Evolutionary conservation across 805 yeast genomes (phyloP), one percentile per base, ranked within the genome.

Genomic region (Saccharomyces jurei): DNA sequence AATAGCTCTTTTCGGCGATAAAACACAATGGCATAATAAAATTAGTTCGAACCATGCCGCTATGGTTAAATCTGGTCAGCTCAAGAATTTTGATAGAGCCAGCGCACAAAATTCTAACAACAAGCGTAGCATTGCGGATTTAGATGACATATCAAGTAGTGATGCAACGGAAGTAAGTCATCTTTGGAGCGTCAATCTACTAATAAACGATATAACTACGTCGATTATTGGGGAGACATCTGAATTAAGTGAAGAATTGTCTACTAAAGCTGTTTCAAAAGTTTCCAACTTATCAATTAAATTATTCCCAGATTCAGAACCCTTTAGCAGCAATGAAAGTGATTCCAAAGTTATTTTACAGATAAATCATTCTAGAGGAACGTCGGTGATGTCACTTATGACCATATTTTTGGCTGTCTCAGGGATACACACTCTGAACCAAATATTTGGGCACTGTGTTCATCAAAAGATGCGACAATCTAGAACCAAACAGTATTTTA

Each of bases 401-500:
- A 70, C 76, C 3, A 76, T 76, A 50, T 81, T 80, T 61, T 66
- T 79, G 22, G 61, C 76, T 0, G 62, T 78, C 3, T 78, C 84
- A 0, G 69, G 78, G 1, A 53, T 75, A 8, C 78, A 75, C 58
- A 67, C 81, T 3, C 57, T 81, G 22, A 72, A 74, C 51, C 77
- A 77, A 59, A 75, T 68, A 3, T 69, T 68, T 53, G 62, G 66
- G 9, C 78, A 9, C 41, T 73, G 51, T 58, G 64, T 54, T 58
- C 67, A 54, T 56, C 58, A 54, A 47, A 58, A 50, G 41, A 58
- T 52, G 50, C 63, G 53, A 26, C 64, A 65, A 31, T 66, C 70
- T 1, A 59, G 60, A 58, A 68, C 70, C 4, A 68, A 61, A 44
- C 58, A 58, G 46, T 68, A 70, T 53, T 55, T 66, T 2, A 41